phyloP scores from a whole-genome alignment of 2,329 filamentous ascomycete species.

The Clarireedia sp. region DNA sequence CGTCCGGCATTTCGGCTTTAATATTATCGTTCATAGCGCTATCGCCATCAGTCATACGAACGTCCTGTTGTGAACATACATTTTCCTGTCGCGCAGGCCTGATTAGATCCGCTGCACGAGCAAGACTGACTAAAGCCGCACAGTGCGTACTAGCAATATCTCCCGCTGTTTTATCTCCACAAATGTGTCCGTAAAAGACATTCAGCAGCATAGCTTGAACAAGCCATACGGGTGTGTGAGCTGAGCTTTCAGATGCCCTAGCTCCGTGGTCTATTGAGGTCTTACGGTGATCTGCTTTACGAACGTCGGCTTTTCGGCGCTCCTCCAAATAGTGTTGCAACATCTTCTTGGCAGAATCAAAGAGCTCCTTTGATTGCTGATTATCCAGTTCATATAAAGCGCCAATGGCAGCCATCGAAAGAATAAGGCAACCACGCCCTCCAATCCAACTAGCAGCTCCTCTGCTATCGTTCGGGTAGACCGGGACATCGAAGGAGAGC shows the following conservation, averaged over 20 bases:
- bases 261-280: conserved; percentile 41
- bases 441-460: conserved; percentile 54
- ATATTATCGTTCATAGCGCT: conserved; percentile 43
- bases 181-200: conserved; percentile 91
- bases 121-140: conserved; percentile 81
- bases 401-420: conserved; percentile 80
- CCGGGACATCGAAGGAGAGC: conserved; percentile 76
- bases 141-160: conserved; percentile 92
- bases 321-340: conserved; percentile 90
- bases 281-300: conserved; percentile 51
- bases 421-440: conserved; percentile 76
- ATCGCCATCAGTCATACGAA: conserved; percentile 44
- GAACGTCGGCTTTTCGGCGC: conserved; percentile 74
- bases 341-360: conserved; percentile 91
- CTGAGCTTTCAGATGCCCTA: conserved; percentile 48
- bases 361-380: conserved; percentile 71
- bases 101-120: conserved; percentile 76
- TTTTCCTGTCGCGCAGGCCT: conserved; percentile 33
- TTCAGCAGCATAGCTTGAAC: conserved; percentile 96
- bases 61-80: conserved; percentile 32
- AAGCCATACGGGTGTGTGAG: conserved; percentile 82
- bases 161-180: conserved; percentile 80
- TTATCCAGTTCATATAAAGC: conserved; percentile 83
- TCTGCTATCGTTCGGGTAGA: conserved; percentile 55
- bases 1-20: conserved; percentile 38